A percentile compares a stretch with the other conserved stretches of the same genome.
Evolutionary conservation across 208 protist species (phyloP).

Genomic region (Perkinsela sp.): DNA sequence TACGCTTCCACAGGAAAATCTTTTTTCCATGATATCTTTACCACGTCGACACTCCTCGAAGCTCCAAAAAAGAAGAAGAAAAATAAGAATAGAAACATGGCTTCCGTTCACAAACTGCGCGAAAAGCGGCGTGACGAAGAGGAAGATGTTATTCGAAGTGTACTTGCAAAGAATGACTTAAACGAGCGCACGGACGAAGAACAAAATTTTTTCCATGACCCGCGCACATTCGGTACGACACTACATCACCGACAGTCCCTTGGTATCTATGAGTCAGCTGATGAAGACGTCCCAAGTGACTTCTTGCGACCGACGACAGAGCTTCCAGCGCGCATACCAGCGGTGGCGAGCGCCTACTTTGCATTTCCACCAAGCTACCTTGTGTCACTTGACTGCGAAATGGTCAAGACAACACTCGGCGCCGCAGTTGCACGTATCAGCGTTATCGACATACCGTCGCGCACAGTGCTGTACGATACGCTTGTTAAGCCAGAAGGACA

Average conservation of each 20-base stretch:
- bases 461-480: constrained; percentile 35
- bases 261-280: neutral
- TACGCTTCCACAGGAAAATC: neutral
- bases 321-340: neutral
- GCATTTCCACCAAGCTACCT: constrained; percentile 7
- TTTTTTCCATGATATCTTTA: neutral
- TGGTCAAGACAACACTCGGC: constrained; percentile 26
- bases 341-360: neutral
- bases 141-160: neutral
- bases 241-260: neutral
- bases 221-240: neutral
- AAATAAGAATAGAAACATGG: neutral
- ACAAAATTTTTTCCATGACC: neutral
- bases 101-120: neutral
- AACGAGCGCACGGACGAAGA: neutral
- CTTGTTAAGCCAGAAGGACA: constrained; percentile 33
- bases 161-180: neutral
- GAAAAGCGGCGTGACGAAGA: neutral
- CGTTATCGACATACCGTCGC: constrained; percentile 26
- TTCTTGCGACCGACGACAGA: neutral
- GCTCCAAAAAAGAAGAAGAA: neutral
- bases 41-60: neutral
- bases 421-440: constrained; percentile 46
- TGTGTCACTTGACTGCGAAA: constrained; percentile 64
- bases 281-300: neutral